Percentiles rank a stretch among this genome's conserved stretches.
Conservation (phyloP, 768 basidiomycete species). For the Boletus pseudopeckii region DNA sequence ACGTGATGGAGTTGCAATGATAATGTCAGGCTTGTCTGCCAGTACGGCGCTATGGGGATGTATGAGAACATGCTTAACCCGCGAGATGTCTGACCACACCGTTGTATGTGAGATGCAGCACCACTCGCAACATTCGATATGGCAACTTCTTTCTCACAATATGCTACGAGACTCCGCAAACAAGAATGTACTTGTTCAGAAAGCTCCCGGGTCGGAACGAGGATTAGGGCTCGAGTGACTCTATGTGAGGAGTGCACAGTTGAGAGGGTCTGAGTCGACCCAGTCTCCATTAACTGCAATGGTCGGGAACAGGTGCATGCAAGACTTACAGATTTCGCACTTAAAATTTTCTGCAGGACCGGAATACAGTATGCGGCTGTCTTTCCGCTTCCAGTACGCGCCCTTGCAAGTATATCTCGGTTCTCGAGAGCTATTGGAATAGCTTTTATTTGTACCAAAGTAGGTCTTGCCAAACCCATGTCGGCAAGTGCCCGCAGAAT, state of each 20-base stretch:
- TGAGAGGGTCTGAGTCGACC: conserved; percentile 31
- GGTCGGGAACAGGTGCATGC: not conserved
- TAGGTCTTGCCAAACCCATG: conserved; percentile 85
- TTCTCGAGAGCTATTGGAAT: conserved; percentile 91
- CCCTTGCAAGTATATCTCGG: conserved; percentile 87
- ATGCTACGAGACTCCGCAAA: conserved; percentile 59
- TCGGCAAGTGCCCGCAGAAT: conserved; percentile 88
- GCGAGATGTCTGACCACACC: conserved; percentile 39
- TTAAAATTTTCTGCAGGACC: conserved; percentile 82
- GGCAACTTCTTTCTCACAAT: conserved; percentile 75
- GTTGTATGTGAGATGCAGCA: conserved; percentile 64
- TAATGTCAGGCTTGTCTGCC: conserved; percentile 73
- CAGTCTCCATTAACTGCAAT: not conserved
- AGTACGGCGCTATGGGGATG: conserved; percentile 42
- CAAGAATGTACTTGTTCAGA: conserved; percentile 84
- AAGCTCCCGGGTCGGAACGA: conserved; percentile 90
- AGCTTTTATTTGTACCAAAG: conserved; percentile 85
- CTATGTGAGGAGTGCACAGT: conserved; percentile 42
- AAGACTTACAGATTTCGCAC: conserved; percentile 67
- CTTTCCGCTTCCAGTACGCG: conserved; percentile 95
- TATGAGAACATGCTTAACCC: not conserved
- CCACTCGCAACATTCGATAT: conserved; percentile 78
- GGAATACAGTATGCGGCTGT: conserved; percentile 96
- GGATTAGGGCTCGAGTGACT: conserved; percentile 69
- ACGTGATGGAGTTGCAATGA: conserved; percentile 76